Base-by-base conservation (phyloP, 2,329 filamentous ascomycete species). In the Lachnellula hyalina region DNA sequence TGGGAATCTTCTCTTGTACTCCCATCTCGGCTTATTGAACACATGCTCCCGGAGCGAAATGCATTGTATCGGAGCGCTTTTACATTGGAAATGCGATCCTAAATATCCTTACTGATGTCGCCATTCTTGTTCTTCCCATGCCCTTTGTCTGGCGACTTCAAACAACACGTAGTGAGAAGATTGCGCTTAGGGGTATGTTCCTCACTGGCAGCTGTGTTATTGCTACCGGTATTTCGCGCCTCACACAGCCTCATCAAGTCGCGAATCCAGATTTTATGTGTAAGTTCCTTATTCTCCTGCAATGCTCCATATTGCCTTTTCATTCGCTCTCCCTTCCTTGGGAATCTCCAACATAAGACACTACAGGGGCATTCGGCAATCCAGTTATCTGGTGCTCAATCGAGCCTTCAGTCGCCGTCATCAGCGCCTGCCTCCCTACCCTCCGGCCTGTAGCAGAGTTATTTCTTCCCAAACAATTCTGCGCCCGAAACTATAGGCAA, bases 91-190 rank as follows among this genome's bases (percentile, higher is more conserved):
- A 57, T 45, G 42, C 47, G 11, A 44, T 52, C 14, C 45, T 49
- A 8, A 59, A 50, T 21, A 51, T 59, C 25, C 17, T 54, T 47
- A 56, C 36, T 4, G 56, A 59, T 28, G n/a, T 57, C 23, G 38
- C 48, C 12, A 59, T 59, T 40, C 51, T 59, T 8, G 15, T 32
- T 15, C 35, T 54, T 32, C 55, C 55, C 3, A 41, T 54, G 9
- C 38, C n/a, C 8, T 21, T n/a, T n/a, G 40, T 58, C 9, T 58
- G 51, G 44, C 51, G 48, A 8, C 49, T 55, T 11, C 48, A 55
- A 9, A 40, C 45, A n/a, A 12, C 32, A 5, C 34, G n/a, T 15
- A 14, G 15, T 5, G 14, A 53, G 36, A 53, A 49, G 51, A 7
- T 53, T 25, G 44, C 21, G 23, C 32, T 58, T 15, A 34, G 32